Base-by-base conservation (phyloP, 495 filamentous ascomycete species). In the Lophiostoma macrostomum region DNA sequence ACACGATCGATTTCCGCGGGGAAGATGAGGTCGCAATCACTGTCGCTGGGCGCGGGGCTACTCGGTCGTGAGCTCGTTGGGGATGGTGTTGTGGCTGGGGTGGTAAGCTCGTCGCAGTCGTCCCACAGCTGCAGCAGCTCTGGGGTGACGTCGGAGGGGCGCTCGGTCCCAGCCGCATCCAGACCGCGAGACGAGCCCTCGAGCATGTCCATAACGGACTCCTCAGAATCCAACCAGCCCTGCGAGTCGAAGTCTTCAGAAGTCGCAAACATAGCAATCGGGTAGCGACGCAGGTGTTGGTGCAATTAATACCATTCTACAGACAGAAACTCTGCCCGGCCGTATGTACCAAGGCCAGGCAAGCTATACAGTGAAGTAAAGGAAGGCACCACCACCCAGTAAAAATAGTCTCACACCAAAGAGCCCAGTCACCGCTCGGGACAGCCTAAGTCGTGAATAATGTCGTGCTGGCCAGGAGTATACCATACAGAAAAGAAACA, bases 221-320 rank as follows among this genome's bases (percentile, higher is more conserved):
- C n/a, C n/a, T n/a, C n/a, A n/a, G n/a, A n/a, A n/a, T n/a, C n/a
- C n/a, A n/a, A n/a, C n/a, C n/a, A n/a, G n/a, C n/a, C n/a, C n/a
- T n/a, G n/a, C n/a, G n/a, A n/a, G n/a, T n/a, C n/a, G n/a, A n/a
- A n/a, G n/a, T n/a, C n/a, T n/a, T n/a, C n/a, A 11, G 22, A 7
- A 20, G 31, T 12, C 1, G 29, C 24, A 14, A 2, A 4, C 22
- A 35, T 31, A 10, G 46, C 24, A 13, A 25, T n/a, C 8, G 14
- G 4, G 29, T 11, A 1, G 4, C 42, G 14, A 35, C 11, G 10
- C 36, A 44, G 19, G 30, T 11, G 29, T 12, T 27, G 28, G 24
- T 45, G 42, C 1, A 23, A 36, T 39, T 54, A 46, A 42, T 18
- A 54, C 40, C 34, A 12, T 38, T 37, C 35, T 47, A 54, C 51